Percentiles rank a stretch among this genome's conserved stretches.
These are phyloP conservation scores for Lentinula sp. DNA, from an alignment of 768 basidiomycete genomes.

Conservation along the genomic window DNA sequence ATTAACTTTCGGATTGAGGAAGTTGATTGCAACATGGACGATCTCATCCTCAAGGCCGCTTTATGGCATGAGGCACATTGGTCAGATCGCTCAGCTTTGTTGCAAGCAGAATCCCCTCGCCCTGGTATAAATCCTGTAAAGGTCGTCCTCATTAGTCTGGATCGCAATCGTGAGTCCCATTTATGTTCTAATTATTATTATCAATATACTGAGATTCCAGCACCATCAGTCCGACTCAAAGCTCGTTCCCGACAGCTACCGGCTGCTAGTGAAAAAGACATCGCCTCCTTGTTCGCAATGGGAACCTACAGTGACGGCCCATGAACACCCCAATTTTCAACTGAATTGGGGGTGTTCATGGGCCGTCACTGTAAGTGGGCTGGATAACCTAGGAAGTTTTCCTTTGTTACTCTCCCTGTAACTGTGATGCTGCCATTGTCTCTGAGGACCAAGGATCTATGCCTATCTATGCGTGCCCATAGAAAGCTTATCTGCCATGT, in stretches of 20 bases:
- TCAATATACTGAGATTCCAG: constrained; percentile 12
- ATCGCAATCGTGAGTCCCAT: constrained; percentile 74
- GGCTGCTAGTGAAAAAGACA: constrained; percentile 81
- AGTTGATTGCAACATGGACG: constrained; percentile 88
- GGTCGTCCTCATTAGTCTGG: constrained; percentile 85
- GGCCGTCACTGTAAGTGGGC: too few species aligned
- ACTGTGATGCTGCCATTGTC: background rate
- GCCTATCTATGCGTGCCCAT: too few species aligned
- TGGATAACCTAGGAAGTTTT: background rate
- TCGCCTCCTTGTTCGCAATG: constrained; percentile 59
- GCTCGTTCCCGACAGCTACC: constrained; percentile 82
- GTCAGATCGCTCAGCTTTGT: constrained; percentile 73
- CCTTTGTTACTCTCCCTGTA: background rate
- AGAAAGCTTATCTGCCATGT: background rate
- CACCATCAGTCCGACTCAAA: constrained; percentile 72
- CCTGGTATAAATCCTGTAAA: constrained; percentile 53
- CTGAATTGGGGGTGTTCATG: too few species aligned
- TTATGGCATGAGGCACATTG: constrained; percentile 94
- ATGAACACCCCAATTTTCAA: background rate
- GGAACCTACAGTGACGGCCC: constrained; percentile 9
- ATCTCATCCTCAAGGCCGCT: constrained; percentile 87
- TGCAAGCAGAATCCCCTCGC: constrained; percentile 36
- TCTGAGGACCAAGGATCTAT: background rate
- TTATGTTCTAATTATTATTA: background rate
- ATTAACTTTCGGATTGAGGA: constrained; percentile 81